Base-by-base conservation (phyloP, 768 basidiomycete species). In the Naematelia encephala region DNA sequence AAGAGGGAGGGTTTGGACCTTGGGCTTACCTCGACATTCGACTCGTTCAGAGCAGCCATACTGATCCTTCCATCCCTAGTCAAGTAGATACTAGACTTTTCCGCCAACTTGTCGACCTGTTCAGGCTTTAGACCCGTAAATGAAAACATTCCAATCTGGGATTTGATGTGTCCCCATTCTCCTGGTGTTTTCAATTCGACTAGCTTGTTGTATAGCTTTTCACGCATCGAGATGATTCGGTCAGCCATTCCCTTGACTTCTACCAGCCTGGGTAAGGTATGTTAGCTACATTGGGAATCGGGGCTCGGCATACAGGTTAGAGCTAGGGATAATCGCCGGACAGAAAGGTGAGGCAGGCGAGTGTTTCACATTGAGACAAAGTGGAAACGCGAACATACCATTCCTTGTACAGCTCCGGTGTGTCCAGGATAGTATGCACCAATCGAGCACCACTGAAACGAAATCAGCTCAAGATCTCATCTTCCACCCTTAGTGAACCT, bases 221-320 rank as follows among this genome's bases (percentile, higher is more conserved):
- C 80, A 43, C 96, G 85, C 93, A 97, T 97, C 51, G 82, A 81
- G 70, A 93, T 94, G 76, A 99, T 98, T 53, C 92, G 85, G 50
- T 84, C 84, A 3, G 91, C 87, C 96, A 99, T 99, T 70, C 86
- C 88, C 79, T 82, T 80, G 75, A 99, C 90, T 76, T 98, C 93
- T 5, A 61, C 61, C 27, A 69, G 61, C 72, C 69, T 69, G 61
- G n/a, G n/a, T n/a, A n/a, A n/a, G n/a, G 19, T n/a, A 3, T 8
- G 43, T 63, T 47, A 67, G 61, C 58, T 14, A 39, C 34, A 39
- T 39, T n/a, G n/a, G n/a, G n/a, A n/a, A n/a, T n/a, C n/a, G n/a
- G n/a, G n/a, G n/a, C n/a, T n/a, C n/a, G n/a, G n/a, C n/a, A n/a
- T n/a, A n/a, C n/a, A n/a, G n/a, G n/a, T n/a, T n/a, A n/a, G n/a